Base-by-base conservation (phyloP, 768 basidiomycete genomes). In the Xerocomellus intermedius region DNA sequence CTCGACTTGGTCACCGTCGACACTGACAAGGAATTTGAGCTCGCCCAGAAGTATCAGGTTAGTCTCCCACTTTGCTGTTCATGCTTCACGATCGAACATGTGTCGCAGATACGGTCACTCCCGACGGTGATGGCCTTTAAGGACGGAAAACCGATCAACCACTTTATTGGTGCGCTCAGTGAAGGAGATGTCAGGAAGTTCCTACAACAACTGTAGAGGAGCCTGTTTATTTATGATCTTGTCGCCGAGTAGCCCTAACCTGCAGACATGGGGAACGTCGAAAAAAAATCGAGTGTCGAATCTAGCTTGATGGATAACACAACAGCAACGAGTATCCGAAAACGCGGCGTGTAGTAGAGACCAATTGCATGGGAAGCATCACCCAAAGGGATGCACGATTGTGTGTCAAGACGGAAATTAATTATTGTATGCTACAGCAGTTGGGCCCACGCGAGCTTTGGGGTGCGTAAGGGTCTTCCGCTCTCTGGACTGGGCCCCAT, bases 401-500 rank as follows among this genome's bases (percentile, higher is more conserved):
- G 42, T 46, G 42, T 28, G 32, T 49, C 60, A 24, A 30, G 46
- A 41, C 19, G 10, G 19, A 45, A 33, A 38, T 28, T 36, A n/a
- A 8, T 72, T 64, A 87, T 75, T 86, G 86, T 60, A 88, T 73
- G 26, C 76, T 77, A 74, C 86, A 88, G 56, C 84, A 86, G 48
- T 58, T 77, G 54, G 64, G 65, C 60, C 60, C 75, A n/a, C 80
- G 48, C 74, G 80, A 65, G 52, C 78, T 73, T 68, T 83, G 84
- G 50, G 87, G 89, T 24, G 87, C 88, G 66, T 94, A 98, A 45
- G 96, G 96, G 69, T 99, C 96, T 55, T 96, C 92, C 41, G 84
- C 84, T 67, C 89, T 91, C 60, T 84, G 85, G n/a, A 96, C 86
- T 22, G 91, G 87, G 10, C 97, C 97, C 97, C 97, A 99, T 1